Evolutionary conservation across 345 rosid species (phyloP).

Genomic region (Carallia pectinifolia): DNA sequence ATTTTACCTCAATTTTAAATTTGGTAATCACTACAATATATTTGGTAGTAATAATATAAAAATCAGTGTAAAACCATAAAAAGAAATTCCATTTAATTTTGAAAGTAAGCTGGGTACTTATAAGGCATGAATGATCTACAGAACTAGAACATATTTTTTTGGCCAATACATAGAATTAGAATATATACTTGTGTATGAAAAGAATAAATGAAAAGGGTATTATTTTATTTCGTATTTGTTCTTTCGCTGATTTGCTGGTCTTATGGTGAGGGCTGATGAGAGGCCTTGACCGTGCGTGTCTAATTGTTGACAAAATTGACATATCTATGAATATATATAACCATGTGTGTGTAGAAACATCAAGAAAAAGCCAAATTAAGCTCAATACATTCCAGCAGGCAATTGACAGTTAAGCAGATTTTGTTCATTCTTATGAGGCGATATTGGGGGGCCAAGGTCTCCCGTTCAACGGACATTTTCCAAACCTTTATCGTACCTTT

Average conservation of each 20-base stretch:
- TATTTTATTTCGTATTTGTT: constrained; percentile 4
- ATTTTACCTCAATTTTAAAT: too few species aligned
- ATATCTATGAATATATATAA: background rate
- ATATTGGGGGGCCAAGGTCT: constrained; percentile 55
- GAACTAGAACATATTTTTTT: too few species aligned
- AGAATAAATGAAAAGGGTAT: constrained; percentile 4
- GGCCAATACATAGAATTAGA: too few species aligned
- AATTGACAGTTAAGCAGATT: constrained; percentile 47
- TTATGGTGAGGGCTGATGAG: background rate
- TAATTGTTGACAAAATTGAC: constrained; percentile 19
- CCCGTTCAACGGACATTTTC: constrained; percentile 68
- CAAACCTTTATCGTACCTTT: constrained; percentile 15
- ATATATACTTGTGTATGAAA: too few species aligned
- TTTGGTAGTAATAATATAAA: too few species aligned
- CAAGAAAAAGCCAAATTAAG: constrained; percentile 3
- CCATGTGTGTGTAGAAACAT: too few species aligned
- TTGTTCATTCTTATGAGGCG: constrained; percentile 54
- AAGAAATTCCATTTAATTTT: too few species aligned
- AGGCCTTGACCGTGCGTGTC: constrained; percentile 17
- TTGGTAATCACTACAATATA: too few species aligned
- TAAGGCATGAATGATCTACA: too few species aligned
- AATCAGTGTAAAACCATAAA: too few species aligned
- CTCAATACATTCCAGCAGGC: background rate
- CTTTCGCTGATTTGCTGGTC: constrained; percentile 9
- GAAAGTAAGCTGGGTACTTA: too few species aligned